Evolutionary conservation across 169 alveolate species (phyloP), one percentile per base, ranked within the genome.

Genomic region (Cryptosporidium andersoni): DNA sequence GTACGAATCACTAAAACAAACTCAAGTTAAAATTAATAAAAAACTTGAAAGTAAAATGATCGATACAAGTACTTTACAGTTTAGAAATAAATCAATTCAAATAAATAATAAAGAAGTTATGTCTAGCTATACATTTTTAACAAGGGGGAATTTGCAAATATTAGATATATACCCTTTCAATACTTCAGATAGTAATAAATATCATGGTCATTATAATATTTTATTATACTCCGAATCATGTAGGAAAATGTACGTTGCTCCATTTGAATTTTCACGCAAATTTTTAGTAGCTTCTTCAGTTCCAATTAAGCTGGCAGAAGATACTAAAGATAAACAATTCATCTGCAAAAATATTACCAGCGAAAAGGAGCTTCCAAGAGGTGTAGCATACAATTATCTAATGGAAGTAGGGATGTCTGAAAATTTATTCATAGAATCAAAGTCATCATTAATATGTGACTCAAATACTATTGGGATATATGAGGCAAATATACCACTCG

Each of bases 301-400:
- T 25, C 62, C 64, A 34, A 62, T 74, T n/a, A 56, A 74, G 48
- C 42, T 74, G 2, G 47, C 48, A 51, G 68, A 74, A 5, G 42
- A 43, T 5, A 40, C 16, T 34, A n/a, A 58, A 58, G 63, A 45
- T 45, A 68, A 63, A 2, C 74, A 74, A 58, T 74, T 74, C 34
- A 14, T n/a, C 25, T 43, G 47, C 16, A 74, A 60, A 42, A 9
- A 66, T 7, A 34, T 74, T 34, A 51, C 51, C 34, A 74, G 36
- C 6, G 85, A 68, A 14, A 74, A 74, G 48, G 85, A 74, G 51
- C 42, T 74, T 45, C 85, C 85, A 25, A 74, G 85, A 74, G 85
- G 85, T 4, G 85, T 74, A 25, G 60, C 56, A 25, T 74, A 74
- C 40, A 34, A 74, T 60, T 37, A 74, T 49, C 60, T 74, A 74